Base-by-base conservation (phyloP, 805 yeast species). In the Spathaspora girioi region DNA sequence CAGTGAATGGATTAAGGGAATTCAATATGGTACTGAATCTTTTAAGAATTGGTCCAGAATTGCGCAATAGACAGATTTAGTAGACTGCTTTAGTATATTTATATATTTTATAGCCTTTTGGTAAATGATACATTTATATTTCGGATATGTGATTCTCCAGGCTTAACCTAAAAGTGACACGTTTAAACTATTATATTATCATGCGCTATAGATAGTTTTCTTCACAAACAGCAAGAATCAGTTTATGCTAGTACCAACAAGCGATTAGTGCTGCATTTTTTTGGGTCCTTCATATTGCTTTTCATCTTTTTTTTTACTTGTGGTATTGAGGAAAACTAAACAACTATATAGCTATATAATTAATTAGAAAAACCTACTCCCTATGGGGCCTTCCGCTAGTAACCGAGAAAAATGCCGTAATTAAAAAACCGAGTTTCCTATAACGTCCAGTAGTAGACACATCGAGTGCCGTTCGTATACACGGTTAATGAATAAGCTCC, bases 1-100 rank as follows among this genome's bases (percentile, higher is more conserved):
- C 55, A 87, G 89, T 51, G 73, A 82, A 53, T 93, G 98, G 98
- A 88, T 93, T 61, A 81, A 83, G 56, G 87, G 84, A 56, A 83
- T 93, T 58, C 98, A 93, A 75, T 94, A 94, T 71, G 99, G 98
- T 60, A 82, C 78, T 54, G 86, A 76, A 52, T 84, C 83, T 62
- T 84, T 82, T 68, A 80, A 79, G 53, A 62, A 63, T 60, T 81
- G 85, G 85, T 71, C 77, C 41, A 66, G 71, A 59, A 68, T 70
- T 44, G 69, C 73, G 44, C 55, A 62, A 52, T 66, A 61, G 48
- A 27, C 11, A 7, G n/a, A 27, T 27, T 43, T 12, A 12, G 14
- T 23, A 23, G 44, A 42, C 29, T 42, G 14, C 18, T 42, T 10
- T 19, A 42, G 32, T 19, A 23, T 42, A 20, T 18, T 10, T 42